Evolutionary conservation across 768 basidiomycete genomes (phyloP), one percentile per base, ranked within the genome.

Genomic region (Xerocomus potaroensis): DNA sequence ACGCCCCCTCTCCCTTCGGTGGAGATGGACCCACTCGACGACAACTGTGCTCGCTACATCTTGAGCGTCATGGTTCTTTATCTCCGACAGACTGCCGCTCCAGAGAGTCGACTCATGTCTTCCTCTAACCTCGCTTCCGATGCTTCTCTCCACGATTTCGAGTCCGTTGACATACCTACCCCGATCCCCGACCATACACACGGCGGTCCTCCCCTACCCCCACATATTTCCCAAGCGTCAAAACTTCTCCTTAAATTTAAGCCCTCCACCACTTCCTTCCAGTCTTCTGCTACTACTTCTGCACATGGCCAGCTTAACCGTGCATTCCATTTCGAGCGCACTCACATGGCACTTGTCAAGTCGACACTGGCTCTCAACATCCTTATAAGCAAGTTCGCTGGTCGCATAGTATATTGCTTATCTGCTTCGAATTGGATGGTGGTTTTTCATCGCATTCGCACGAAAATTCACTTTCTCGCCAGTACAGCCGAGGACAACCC

Each of bases 401-500:
- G 87, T 10, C 79, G 84, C 40, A 82, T 94, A 51, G 78, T 95
- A 22, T 92, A 87, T 60, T 84, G 86, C 60, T 75, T 97, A 15
- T 92, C 92, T 2, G 84, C 87, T 1, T 85, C 86, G 11, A 94
- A 95, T 63, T 96, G 92, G 91, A 63, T 68, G 42, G 78, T 87
- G 8, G 84, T 95, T 14, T 81, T 87, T 55, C 65, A 74, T 18
- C 76, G 89, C 24, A 75, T 94, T 45, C 77, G 82, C 36, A 66
- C 70, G 36, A 86, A 84, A 66, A 84, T 93, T 26, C 77, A 80
- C 35, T 70, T 72, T 48, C 74, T 93, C 22, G 83, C 84, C 0
- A 68, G 67, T 38, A 66, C 68, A 7, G 37, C 62, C 8, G 82
- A 82, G 32, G 76, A 76, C 35, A 71, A 71, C 27, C 75, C 80